Base-by-base conservation (phyloP, 2,329 filamentous ascomycete species). In the Cadophora gregata region DNA sequence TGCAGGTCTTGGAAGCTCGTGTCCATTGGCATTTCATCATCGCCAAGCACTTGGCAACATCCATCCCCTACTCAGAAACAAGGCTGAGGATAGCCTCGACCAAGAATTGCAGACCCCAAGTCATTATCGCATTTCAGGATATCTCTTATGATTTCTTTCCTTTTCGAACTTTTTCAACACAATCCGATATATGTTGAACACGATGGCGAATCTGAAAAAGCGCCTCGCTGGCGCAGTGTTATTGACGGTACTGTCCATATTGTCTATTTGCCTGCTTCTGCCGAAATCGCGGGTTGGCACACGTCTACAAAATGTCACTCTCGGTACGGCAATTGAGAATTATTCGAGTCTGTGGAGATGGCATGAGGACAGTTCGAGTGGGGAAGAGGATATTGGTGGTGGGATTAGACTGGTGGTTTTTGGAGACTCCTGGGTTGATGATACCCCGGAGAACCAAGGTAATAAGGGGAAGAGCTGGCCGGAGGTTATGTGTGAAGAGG, bases 381-480 rank as follows among this genome's bases (percentile, higher is more conserved):
- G 59, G 3, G 51, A 62, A 5, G 69, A 60, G 6, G 62, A 65
- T 24, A 51, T 56, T 5, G 67, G 62, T 14, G 67, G 64, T 61
- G 70, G 69, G 2, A 31, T 72, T 9, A 65, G 72, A 36, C 53
- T 77, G 45, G 73, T 77, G 5, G 70, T 76, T 55, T 77, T 77
- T 65, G 75, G 75, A 2, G 75, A 77, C 63, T 72, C 69, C 29
- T 77, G 75, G 74, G 74, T 73, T 5, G 75, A 74, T 69, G 69
- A 73, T 68, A 53, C 19, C 1, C 42, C 67, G 29, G 68, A 66
- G 9, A 66, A 55, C 2, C 63, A 66, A 27, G 58, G 36, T 4
- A 69, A 62, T n/a, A 72, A 64, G 60, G 75, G 75, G 9, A 71
- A 71, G 56, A 73, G 67, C 64, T 77, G 75, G 74, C 60, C 68